Evolutionary conservation across 768 basidiomycete species (phyloP), one percentile per base, ranked within the genome.

Genomic region (Phaffia tasmanica): DNA sequence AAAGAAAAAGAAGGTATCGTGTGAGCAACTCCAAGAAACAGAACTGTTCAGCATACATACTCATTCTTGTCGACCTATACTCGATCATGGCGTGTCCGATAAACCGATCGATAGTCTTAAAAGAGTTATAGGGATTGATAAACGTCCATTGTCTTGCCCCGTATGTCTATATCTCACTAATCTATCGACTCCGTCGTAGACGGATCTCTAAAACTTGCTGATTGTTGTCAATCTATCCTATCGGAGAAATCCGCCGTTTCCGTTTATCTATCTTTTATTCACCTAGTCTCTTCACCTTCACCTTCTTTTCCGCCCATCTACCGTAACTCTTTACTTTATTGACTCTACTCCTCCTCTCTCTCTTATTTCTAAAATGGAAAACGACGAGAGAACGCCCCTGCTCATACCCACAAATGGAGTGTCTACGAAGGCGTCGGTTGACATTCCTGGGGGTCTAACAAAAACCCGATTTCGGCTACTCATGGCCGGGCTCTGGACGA

Each of bases 401-500:
- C 53, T 53, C 9, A 8, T 35, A 47, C 3, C 51, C 32, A 16
- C 46, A 25, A 11, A 57, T 21, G 15, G 51, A 50, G 65, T 11
- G 51, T 60, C 18, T 54, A 21, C 27, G 42, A 48, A 0, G 5
- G 18, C 54, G 18, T 11, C 29, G 15, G 5, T 35, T 57, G 42
- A 46, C 14, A 23, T 55, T n/a, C 30, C 32, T 11, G 1, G 21
- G 1, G 29, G 25, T 11, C n/a, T 6, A 19, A 42, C 35, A 4
- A 42, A 42, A 42, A 42, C 35, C 35, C 42, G 54, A 5, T 57
- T 27, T 7, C 5, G 14, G 18, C 23, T n/a, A 25, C 35, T 35
- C 21, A 9, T 48, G 63, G 66, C 54, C 30, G 66, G 66, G n/a
- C 61, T 67, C 5, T 67, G 66, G 66, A 67, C 56, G 18, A 56